Evolutionary conservation across 192 early-diverging fungal species (phyloP), one percentile per base, ranked within the genome.

Genomic region (Umbelopsis ramanniana): DNA sequence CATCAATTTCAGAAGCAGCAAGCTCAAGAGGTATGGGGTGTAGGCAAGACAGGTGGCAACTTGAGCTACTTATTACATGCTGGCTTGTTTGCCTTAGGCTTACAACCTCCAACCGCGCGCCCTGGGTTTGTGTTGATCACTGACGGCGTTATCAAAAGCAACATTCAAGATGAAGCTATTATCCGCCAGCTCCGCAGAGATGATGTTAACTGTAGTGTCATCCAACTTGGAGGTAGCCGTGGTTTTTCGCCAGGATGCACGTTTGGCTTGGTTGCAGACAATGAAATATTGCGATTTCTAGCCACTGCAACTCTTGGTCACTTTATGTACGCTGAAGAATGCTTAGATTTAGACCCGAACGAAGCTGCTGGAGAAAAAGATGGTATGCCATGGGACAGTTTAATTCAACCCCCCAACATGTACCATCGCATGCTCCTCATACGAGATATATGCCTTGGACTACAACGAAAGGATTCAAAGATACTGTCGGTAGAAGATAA

Each of bases 241-340:
- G 90, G 86, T 1, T 89, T 87, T 43, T 83, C 83, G 50, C 90
- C 91, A n/a, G 84, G 84, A 46, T 84, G 86, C 24, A 91, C 90
- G 69, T 89, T 93, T 75, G 93, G 93, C 7, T 89, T 88, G 76
- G 86, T 93, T 12, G 85, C 87, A 70, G 93, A 95, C 70, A 93
- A 85, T 53, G 92, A 95, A 76, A 82, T 89, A 45, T 80, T 93
- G 1, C 76, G 87, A 33, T 93, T 89, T 70, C 72, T 93, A 46
- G 86, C 93, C 0, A 83, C 86, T 8, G 86, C 91, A 7, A 87
- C 92, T 6, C 81, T 82, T 26, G 93, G 93, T 3, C 78, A 82
- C 29, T 92, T 93, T 69, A 80, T 91, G 66, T 93, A 90, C 70
- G 87, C 91, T 22, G 82, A 84, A 53, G 84, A 93, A 46, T 93